Conservation (phyloP, 164 flowering plant genomes). For the Euptelea pleiosperma region DNA sequence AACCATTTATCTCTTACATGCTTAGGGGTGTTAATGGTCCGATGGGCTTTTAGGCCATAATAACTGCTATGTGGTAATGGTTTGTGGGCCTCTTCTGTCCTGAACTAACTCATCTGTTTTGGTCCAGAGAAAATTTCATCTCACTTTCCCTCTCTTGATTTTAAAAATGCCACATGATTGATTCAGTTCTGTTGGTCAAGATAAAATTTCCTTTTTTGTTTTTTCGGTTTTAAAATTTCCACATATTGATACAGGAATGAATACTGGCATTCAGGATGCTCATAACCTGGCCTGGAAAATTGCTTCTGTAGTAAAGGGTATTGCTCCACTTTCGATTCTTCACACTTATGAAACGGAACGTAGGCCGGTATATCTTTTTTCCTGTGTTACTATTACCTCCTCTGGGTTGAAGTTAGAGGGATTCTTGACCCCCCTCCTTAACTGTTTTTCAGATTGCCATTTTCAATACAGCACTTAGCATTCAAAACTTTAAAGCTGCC, state of each 20-base stretch:
- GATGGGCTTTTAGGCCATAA: too few relatives aligned
- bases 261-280: slow-evolving; percentile 97
- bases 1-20: too few relatives aligned
- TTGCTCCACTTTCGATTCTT: slow-evolving; percentile 63
- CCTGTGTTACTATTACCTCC: background rate
- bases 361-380: slow-evolving; percentile 55
- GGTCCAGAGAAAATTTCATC: too few relatives aligned
- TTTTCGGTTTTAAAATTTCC: background rate
- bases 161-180: slow-evolving; percentile 2
- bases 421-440: slow-evolving; percentile 5
- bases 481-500: slow-evolving; percentile 90
- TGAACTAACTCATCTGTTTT: too few relatives aligned
- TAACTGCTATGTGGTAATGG: too few relatives aligned
- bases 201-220: background rate
- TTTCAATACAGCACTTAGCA: slow-evolving; percentile 79
- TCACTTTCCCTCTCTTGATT: background rate
- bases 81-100: too few relatives aligned
- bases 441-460: slow-evolving; percentile 56
- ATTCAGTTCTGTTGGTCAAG: too few relatives aligned
- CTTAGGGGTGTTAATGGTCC: too few relatives aligned
- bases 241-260: slow-evolving; percentile 66
- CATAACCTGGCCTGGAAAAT: slow-evolving; percentile 99
- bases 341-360: slow-evolving; percentile 81
- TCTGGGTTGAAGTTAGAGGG: background rate
- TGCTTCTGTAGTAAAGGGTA: slow-evolving; percentile 62